phyloP scores from a whole-genome alignment of 2,329 filamentous ascomycete species.

The Cladophialophora carrionii region DNA sequence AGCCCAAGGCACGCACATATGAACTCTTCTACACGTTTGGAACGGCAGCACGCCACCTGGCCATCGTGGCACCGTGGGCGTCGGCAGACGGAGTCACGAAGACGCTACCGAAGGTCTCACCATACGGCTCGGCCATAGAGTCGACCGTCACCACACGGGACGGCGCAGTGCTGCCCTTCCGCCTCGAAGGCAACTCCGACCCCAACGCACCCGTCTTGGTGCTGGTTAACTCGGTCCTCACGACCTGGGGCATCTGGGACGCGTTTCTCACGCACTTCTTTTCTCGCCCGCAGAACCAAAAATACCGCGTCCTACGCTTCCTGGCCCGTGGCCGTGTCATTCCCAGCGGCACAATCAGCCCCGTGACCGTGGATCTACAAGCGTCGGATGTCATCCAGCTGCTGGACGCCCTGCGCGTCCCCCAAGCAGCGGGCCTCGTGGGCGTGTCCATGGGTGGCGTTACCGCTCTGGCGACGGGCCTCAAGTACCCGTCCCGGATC shows the following conservation, averaged over 20 bases:
- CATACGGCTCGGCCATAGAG: slow-evolving; percentile 57
- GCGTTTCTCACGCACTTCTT: slow-evolving; percentile 66
- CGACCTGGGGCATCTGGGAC: slow-evolving; percentile 80
- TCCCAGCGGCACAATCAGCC: slow-evolving; percentile 43
- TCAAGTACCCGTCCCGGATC: slow-evolving; percentile 65
- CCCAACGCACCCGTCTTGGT: slow-evolving; percentile 72
- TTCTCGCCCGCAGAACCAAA: slow-evolving; percentile 58
- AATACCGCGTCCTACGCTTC: slow-evolving; percentile 76
- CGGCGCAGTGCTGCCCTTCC: slow-evolving; percentile 70
- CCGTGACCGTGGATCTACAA: slow-evolving; percentile 64
- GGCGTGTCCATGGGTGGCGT: slow-evolving; percentile 83
- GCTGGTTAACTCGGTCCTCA: slow-evolving; percentile 79
- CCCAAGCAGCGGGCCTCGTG: slow-evolving; percentile 67
- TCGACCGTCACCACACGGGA: slow-evolving; percentile 72
- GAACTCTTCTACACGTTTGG: slow-evolving; percentile 80
- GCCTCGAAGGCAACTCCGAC: slow-evolving; percentile 68
- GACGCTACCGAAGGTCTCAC: slow-evolving; percentile 54
- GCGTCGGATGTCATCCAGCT: slow-evolving; percentile 69
- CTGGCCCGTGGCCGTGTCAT: slow-evolving; percentile 70
- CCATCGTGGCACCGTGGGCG: slow-evolving; percentile 55
- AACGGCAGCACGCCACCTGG: slow-evolving; percentile 69
- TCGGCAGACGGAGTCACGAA: slow-evolving; percentile 60
- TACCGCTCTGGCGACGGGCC: slow-evolving; percentile 72
- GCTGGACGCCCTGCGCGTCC: slow-evolving; percentile 70
- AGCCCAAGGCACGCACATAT: slow-evolving; percentile 64